Conservation (phyloP, 2,329 filamentous ascomycete species). For the Raffaelea albimanens region DNA sequence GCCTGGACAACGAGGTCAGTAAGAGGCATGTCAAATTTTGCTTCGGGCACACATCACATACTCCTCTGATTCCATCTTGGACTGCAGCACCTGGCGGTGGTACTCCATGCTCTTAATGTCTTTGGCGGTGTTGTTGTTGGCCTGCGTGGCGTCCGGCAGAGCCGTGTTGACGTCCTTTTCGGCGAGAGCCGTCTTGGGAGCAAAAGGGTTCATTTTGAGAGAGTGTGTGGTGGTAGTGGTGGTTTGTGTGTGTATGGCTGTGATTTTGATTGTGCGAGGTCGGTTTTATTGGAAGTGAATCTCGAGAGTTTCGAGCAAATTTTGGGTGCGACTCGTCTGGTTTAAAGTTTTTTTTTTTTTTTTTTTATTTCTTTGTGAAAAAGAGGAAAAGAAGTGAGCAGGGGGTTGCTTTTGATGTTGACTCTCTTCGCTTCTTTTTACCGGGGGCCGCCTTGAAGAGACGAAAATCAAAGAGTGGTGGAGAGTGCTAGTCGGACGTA, state of each 20-base stretch:
- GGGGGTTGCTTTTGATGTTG: neutral
- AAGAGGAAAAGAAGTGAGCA: no score
- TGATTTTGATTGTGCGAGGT: no score
- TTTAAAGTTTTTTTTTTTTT: neutral
- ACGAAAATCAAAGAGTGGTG: neutral
- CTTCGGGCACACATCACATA: constrained; percentile 23
- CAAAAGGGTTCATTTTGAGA: constrained; percentile 5
- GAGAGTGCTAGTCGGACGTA: constrained; percentile 1
- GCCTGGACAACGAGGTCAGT: constrained; percentile 10
- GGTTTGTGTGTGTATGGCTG: no score
- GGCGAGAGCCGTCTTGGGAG: constrained; percentile 37
- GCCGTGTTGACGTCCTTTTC: constrained; percentile 57
- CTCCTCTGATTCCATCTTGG: constrained; percentile 60
- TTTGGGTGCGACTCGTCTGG: neutral
- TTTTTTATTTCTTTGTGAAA: neutral
- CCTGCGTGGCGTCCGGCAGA: constrained; percentile 25
- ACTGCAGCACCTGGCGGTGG: constrained; percentile 65
- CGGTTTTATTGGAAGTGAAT: no score
- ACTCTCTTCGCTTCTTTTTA: no score
- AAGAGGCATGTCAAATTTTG: neutral
- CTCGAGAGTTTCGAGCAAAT: no score
- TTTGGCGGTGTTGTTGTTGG: constrained; percentile 49
- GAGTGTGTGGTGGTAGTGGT: neutral
- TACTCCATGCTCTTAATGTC: constrained; percentile 64
- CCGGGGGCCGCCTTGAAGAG: no score